Evolutionary conservation across 2,329 filamentous ascomycete species (phyloP).

Genomic region (Fusarium solani-melongenae): DNA sequence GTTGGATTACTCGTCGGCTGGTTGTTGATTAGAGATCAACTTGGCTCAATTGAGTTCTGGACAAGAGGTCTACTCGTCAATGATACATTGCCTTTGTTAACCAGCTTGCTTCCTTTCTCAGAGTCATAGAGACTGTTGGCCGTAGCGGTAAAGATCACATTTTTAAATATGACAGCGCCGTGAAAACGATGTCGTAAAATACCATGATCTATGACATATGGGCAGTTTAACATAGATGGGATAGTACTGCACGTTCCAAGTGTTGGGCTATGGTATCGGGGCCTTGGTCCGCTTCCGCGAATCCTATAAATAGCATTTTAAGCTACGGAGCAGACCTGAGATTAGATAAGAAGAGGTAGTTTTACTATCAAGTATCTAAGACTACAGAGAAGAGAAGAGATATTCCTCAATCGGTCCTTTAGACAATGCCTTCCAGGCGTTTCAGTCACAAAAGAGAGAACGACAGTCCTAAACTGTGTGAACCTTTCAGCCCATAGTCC

Average conservation of each 20-base stretch:
- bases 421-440: background rate
- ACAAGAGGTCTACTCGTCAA: background rate
- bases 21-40: background rate
- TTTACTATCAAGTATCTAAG: background rate
- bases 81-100: background rate
- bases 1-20: background rate
- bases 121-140: background rate
- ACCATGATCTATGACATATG: background rate
- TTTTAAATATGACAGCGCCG: background rate
- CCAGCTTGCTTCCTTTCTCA: background rate
- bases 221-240: background rate
- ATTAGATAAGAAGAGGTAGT: background rate
- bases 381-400: background rate
- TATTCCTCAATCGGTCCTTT: background rate
- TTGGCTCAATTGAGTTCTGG: background rate
- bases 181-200: background rate
- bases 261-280: background rate
- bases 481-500: background rate
- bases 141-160: background rate
- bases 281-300: background rate
- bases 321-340: too few relatives aligned
- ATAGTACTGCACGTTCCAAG: background rate
- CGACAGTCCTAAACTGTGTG: background rate
- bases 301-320: background rate
- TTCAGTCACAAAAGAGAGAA: background rate